phyloP scores from a whole-genome alignment of 106 monocot species.

The Posidonia australis region DNA sequence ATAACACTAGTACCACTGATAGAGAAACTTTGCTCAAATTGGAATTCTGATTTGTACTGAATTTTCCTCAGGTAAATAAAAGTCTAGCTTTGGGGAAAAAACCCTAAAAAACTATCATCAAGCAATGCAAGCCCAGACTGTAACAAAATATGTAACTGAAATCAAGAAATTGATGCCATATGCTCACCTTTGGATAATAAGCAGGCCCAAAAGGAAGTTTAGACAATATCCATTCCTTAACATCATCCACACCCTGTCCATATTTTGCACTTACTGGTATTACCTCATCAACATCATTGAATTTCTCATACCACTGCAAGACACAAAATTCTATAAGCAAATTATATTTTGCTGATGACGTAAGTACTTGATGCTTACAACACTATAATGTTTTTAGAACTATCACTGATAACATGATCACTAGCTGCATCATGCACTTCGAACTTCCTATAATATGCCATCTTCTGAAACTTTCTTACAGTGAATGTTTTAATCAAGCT shows the following conservation, averaged over 20 bases:
- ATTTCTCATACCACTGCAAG: conserved; percentile 90
- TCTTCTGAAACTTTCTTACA: not conserved
- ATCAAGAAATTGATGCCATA: not conserved
- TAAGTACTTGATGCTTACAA: not conserved
- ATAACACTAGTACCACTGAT: too few relatives aligned
- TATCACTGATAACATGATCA: too few relatives aligned
- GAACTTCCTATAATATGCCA: not conserved
- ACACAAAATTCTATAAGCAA: not conserved
- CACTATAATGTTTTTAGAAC: not conserved
- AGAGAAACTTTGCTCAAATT: too few relatives aligned
- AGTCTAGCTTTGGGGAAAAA: too few relatives aligned
- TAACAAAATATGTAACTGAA: not conserved
- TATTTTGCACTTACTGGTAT: conserved; percentile 98
- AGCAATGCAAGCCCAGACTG: too few relatives aligned
- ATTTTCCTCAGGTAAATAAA: too few relatives aligned
- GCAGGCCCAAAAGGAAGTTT: conserved; percentile 86
- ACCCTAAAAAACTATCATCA: too few relatives aligned
- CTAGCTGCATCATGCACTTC: too few relatives aligned
- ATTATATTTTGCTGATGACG: not conserved
- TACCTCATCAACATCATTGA: conserved; percentile 77
- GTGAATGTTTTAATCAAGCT: not conserved
- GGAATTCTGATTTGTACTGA: too few relatives aligned
- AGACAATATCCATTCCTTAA: conserved; percentile 87
- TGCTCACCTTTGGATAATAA: conserved; percentile 84
- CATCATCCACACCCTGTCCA: conserved; percentile 83